Evolutionary conservation across 1,284 basidiomycete species (phyloP).

Genomic region (Cutaneotrichosporon sp.): DNA sequence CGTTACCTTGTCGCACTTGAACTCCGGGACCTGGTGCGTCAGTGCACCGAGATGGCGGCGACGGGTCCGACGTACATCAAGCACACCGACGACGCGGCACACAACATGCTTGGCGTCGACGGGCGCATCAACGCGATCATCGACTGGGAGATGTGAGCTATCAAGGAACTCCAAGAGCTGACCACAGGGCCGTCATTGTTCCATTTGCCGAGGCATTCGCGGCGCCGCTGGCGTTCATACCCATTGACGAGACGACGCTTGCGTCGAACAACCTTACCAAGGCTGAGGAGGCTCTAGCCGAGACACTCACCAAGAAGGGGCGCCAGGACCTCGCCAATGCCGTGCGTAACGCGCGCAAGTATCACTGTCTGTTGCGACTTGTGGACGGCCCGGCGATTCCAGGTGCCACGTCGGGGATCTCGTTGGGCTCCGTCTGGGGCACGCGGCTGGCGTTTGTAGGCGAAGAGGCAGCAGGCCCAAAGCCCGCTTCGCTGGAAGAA

Average conservation of each 20-base stretch:
- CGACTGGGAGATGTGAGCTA: conserved; percentile 5
- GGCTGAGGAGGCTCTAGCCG: not conserved
- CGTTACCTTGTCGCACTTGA: conserved; percentile 4
- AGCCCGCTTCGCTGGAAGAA: conserved; percentile 1
- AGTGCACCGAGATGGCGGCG: not conserved
- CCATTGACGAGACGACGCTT: not conserved
- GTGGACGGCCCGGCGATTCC: conserved; percentile 2
- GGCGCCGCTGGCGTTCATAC: not conserved
- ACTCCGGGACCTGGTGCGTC: conserved; percentile 1
- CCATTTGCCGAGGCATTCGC: conserved; percentile 4
- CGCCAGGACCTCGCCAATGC: not conserved
- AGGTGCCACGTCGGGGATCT: not conserved
- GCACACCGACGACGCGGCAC: conserved; percentile 3
- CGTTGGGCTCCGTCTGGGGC: conserved; percentile 1
- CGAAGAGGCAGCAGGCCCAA: not conserved
- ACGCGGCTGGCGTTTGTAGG: conserved; percentile 2
- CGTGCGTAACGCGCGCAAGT: not conserved
- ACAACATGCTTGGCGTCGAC: conserved; percentile 5
- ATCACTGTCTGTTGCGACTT: not conserved
- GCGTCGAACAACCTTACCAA: not conserved
- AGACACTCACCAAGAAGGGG: not conserved
- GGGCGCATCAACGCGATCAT: conserved; percentile 1
- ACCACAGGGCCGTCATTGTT: not conserved
- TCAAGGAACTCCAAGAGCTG: too few species aligned
- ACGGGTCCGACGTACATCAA: conserved; percentile 2